Conservation (phyloP, 768 basidiomycete species). For the Auriscalpium orientale region DNA sequence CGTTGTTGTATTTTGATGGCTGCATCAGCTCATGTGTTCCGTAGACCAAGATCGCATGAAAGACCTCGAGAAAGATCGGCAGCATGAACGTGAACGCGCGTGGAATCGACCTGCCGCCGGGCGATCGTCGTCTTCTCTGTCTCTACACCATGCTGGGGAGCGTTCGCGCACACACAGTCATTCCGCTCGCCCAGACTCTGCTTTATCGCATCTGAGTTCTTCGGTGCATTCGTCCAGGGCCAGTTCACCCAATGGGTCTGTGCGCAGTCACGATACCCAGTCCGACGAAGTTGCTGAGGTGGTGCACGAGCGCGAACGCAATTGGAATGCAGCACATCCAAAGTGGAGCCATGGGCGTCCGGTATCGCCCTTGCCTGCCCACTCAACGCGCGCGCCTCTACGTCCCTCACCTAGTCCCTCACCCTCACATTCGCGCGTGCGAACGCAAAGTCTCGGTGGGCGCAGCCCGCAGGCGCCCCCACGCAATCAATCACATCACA, state of each 20-base stretch:
- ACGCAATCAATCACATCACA: neutral
- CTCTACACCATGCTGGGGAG: slow-evolving; percentile 27
- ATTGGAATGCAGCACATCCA: slow-evolving; percentile 58
- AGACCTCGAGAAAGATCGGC: slow-evolving; percentile 23
- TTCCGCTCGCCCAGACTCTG: slow-evolving; percentile 19
- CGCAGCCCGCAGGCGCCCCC: neutral
- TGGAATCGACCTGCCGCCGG: slow-evolving; percentile 39
- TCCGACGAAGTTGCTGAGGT: slow-evolving; percentile 27
- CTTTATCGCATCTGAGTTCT: neutral
- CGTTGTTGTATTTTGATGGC: neutral
- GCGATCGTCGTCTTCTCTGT: slow-evolving; percentile 40
- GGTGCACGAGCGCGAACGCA: slow-evolving; percentile 51
- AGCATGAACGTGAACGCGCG: slow-evolving; percentile 36
- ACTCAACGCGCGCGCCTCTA: neutral
- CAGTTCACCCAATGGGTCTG: slow-evolving; percentile 8
- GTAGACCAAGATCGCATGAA: slow-evolving; percentile 23
- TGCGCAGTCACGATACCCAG: slow-evolving; percentile 18
- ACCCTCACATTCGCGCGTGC: slow-evolving; percentile 11
- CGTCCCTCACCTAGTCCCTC: slow-evolving; percentile 10
- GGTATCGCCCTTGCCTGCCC: slow-evolving; percentile 12
- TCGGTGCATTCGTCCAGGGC: slow-evolving; percentile 8
- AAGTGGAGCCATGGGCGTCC: slow-evolving; percentile 13
- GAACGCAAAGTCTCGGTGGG: slow-evolving; percentile 4
- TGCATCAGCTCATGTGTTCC: neutral
- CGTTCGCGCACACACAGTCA: slow-evolving; percentile 29